These are phyloP conservation scores for Myriosclerotinia curreyana DNA, from an alignment of 2,329 filamentous ascomycete genomes.

Conservation along the genomic window DNA sequence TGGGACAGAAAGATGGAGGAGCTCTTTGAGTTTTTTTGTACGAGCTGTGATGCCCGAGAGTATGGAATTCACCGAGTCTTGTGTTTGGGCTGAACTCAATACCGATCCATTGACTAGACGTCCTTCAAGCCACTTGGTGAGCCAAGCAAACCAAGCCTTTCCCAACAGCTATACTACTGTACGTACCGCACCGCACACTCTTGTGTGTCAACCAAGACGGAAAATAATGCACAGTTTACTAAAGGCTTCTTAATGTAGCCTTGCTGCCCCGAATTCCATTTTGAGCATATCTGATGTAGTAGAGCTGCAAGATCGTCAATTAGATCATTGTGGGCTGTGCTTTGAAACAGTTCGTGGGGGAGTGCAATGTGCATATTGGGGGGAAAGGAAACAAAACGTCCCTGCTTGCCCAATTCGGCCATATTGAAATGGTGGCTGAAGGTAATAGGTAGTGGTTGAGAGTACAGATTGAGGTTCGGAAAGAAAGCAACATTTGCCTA, in stretches of 20 bases:
- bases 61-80: conserved; percentile 15
- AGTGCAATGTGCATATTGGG: conserved; percentile 6
- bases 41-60: conserved; percentile 17
- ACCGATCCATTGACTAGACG: conserved; percentile 1
- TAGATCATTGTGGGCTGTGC: conserved; percentile 17
- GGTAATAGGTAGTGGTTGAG: background rate
- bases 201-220: background rate
- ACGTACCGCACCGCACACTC: background rate
- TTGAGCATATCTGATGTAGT: background rate
- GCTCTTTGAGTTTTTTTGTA: background rate
- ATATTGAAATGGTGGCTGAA: conserved; percentile 13
- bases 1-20: background rate
- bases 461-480: conserved; percentile 7
- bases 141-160: conserved; percentile 6
- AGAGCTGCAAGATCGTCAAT: conserved; percentile 19
- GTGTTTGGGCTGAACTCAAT: conserved; percentile 16
- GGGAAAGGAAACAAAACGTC: conserved; percentile 13
- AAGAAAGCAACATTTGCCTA: conserved; percentile 4
- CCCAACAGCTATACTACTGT: background rate
- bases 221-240: background rate
- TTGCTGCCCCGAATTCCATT: background rate
- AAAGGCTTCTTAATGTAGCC: background rate
- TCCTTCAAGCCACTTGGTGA: background rate
- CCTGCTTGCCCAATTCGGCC: background rate
- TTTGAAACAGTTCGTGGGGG: conserved; percentile 22